Conservation (phyloP, 2,329 filamentous ascomycete genomes). For the Cercospora zeae-maydis region DNA sequence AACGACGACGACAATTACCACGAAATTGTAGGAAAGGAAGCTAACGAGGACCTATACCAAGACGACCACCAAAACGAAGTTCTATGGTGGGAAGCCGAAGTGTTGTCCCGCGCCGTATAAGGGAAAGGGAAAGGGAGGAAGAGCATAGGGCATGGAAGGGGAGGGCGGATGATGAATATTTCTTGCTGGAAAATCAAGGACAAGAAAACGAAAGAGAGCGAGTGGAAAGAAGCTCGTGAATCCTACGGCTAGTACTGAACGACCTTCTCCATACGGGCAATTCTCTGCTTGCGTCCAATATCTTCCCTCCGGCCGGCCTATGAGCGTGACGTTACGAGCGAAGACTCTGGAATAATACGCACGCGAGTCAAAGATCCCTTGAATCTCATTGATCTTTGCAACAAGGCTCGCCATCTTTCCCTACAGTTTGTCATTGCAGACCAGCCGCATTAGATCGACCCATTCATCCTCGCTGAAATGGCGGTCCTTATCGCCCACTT, state of each 20-base stretch:
- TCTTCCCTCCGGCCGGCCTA: too few relatives aligned
- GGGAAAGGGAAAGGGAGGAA: background rate
- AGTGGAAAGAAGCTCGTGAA: background rate
- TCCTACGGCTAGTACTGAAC: background rate
- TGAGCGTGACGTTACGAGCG: too few relatives aligned
- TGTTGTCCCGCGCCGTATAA: background rate
- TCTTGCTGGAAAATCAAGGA: background rate
- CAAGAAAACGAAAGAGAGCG: too few relatives aligned
- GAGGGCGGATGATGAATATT: background rate
- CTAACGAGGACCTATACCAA: background rate
- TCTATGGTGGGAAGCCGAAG: background rate
- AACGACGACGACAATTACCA: background rate
- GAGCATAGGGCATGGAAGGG: background rate
- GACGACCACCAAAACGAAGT: background rate
- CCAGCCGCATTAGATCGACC: too few relatives aligned
- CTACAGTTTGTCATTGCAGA: too few relatives aligned
- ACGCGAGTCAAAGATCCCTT: too few relatives aligned
- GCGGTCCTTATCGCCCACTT: too few relatives aligned
- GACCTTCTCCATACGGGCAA: too few relatives aligned
- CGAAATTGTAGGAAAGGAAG: background rate
- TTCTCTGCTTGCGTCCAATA: background rate
- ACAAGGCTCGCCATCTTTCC: too few relatives aligned
- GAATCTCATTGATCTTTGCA: too few relatives aligned
- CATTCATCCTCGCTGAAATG: too few relatives aligned
- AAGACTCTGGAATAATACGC: too few relatives aligned